phyloP scores from a whole-genome alignment of 2,329 filamentous ascomycete genomes.

The Pseudogymnoascus sp. region DNA sequence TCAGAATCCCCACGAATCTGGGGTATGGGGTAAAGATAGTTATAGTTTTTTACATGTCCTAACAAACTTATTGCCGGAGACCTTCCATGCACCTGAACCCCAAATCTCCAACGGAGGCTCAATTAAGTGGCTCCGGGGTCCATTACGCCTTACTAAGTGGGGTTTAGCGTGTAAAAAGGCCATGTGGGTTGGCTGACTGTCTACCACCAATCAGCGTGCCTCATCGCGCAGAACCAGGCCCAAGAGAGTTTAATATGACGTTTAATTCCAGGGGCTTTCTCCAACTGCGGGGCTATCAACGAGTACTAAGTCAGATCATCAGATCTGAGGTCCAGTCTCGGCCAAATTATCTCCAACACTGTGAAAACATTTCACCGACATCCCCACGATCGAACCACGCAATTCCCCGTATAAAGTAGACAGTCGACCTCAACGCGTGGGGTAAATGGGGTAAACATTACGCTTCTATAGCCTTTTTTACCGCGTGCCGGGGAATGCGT shows the following conservation, averaged over 20 bases:
- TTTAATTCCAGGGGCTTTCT: not conserved
- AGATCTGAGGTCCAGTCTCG: not conserved
- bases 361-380: not conserved
- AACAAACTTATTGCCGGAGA: not conserved
- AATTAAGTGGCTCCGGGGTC: not conserved
- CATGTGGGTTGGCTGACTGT: not conserved
- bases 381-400: not conserved
- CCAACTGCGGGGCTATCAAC: not conserved
- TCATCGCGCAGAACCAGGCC: not conserved
- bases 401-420: not conserved
- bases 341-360: not conserved
- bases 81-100: not conserved
- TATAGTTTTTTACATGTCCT: slow-evolving; percentile 1
- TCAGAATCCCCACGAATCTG: slow-evolving; percentile 4
- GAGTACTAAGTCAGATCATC: not conserved
- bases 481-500: slow-evolving; percentile 67
- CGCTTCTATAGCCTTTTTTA: slow-evolving; percentile 56
- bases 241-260: slow-evolving; percentile 5
- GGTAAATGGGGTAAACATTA: slow-evolving; percentile 54
- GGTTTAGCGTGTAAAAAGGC: not conserved
- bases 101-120: not conserved
- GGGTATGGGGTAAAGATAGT: slow-evolving; percentile 9
- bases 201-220: not conserved
- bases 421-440: slow-evolving; percentile 46
- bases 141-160: not conserved